These are phyloP conservation scores for Monilinia vaccinii-corymbosi DNA, from an alignment of 2,329 filamentous ascomycete species.

Conservation along the genomic window DNA sequence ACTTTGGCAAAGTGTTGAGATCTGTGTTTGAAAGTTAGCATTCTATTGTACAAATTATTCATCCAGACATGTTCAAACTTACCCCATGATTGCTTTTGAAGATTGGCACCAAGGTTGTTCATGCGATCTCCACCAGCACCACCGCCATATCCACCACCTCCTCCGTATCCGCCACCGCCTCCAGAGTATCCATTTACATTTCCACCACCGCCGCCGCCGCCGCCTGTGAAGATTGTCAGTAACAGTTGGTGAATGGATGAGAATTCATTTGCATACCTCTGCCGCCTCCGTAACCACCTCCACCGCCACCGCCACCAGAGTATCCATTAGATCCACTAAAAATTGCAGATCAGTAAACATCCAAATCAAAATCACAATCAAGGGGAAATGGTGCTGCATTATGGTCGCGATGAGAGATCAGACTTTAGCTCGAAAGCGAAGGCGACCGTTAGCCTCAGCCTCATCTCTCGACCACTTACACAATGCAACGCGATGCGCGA, in stretches of 20 bases:
- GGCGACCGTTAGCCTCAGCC: slow-evolving; percentile 15
- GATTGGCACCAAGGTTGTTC: slow-evolving; percentile 76
- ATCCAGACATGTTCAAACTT: slow-evolving; percentile 30
- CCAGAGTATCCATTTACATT: slow-evolving; percentile 29
- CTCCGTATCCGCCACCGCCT: slow-evolving; percentile 27
- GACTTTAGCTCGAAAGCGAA: slow-evolving; percentile 12
- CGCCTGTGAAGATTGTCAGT: slow-evolving; percentile 11
- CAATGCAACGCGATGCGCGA: slow-evolving; percentile 22
- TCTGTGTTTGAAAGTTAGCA: slow-evolving; percentile 43
- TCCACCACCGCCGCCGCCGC: slow-evolving; percentile 32
- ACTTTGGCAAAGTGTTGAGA: slow-evolving; percentile 72
- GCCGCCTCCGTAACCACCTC: slow-evolving; percentile 30
- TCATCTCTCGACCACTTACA: slow-evolving; percentile 21
- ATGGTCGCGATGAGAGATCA: slow-evolving; percentile 7
- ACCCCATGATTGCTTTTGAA: slow-evolving; percentile 89
- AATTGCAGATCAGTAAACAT: slow-evolving; percentile 31
- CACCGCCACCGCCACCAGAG: slow-evolving; percentile 35
- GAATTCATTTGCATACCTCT: not conserved
- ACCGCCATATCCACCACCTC: slow-evolving; percentile 33
- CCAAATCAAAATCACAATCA: slow-evolving; percentile 11
- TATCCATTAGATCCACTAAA: slow-evolving; percentile 43
- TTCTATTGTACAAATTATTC: not conserved
- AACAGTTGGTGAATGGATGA: slow-evolving; percentile 19
- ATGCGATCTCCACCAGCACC: slow-evolving; percentile 84
- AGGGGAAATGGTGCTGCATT: slow-evolving; percentile 18